Base-by-base conservation (phyloP, 768 basidiomycete genomes). In the Lactifluus volemus region DNA sequence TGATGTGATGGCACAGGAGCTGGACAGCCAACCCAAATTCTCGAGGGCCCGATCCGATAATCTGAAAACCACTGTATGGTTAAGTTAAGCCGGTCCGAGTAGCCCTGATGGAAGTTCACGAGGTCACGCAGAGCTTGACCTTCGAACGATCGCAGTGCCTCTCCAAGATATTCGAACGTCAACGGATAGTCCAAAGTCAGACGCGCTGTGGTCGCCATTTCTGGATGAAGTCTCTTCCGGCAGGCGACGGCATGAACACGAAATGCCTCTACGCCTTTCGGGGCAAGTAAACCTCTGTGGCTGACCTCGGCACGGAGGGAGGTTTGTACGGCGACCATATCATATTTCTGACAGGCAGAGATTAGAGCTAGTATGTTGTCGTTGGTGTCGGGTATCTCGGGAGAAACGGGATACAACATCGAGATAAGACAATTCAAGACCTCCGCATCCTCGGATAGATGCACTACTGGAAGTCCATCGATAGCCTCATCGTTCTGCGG, bases 311-410 rank as follows among this genome's bases (percentile, higher is more conserved):
- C 12, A 39, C 38, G 38, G 12, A 39, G n/a, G n/a, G 12, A 48
- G 7, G 58, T 53, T 48, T 39, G 58, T 12, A 59, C 47, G 7
- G 42, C 2, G 11, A 2, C n/a, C 58, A 59, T 59, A 11, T 59
- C 58, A 32, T 59, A 59, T 48, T 59, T 59, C n/a, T 59, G 41
- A 14, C 34, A 17, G n/a, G 58, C 52, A 19, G 52, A 15, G 5
- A 59, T 51, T 0, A 59, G 45, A 32, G 44, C 17, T n/a, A 59
- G 39, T 2, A 59, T 29, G 6, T 39, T 32, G 25, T 59, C 45
- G 4, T 5, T 1, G 9, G 52, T 53, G 14, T 19, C 2, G 25
- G 52, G 58, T 3, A 53, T 30, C 4, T 38, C 52, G 3, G 52
- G n/a, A 5, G 36, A 36, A 5, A 59, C 29, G 3, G 58, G 45